Conservation (phyloP, 1,284 basidiomycete species). For the Neolentinus lepideus region DNA sequence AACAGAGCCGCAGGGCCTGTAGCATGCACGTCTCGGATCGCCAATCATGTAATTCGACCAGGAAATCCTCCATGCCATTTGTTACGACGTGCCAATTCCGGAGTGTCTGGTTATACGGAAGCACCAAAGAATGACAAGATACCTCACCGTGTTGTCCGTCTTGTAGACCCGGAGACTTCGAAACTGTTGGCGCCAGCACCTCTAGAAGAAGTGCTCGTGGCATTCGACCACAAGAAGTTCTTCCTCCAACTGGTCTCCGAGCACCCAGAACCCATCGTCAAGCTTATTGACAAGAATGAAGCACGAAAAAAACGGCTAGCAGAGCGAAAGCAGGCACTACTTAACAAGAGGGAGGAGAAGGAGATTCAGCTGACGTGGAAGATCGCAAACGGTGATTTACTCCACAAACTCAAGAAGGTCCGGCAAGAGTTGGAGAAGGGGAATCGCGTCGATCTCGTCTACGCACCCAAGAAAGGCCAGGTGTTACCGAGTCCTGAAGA, state of each 20-base stretch:
- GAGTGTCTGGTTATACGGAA: background rate
- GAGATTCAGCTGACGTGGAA: slow-evolving; percentile 74
- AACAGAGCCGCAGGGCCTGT: background rate
- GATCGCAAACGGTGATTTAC: slow-evolving; percentile 50
- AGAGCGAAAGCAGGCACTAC: slow-evolving; percentile 23
- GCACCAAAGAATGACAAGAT: background rate
- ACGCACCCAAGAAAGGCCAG: slow-evolving; percentile 41
- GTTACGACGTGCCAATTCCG: background rate
- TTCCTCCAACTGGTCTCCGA: slow-evolving; percentile 45
- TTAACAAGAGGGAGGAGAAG: slow-evolving; percentile 40
- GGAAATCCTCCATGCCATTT: background rate
- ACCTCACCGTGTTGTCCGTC: slow-evolving; percentile 28
- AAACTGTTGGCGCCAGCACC: slow-evolving; percentile 27
- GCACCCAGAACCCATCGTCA: slow-evolving; percentile 43
- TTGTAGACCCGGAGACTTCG: slow-evolving; percentile 42
- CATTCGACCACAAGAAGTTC: slow-evolving; percentile 29
- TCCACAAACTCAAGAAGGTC: slow-evolving; percentile 61
- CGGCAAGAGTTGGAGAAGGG: slow-evolving; percentile 54
- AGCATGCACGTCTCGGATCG: background rate
- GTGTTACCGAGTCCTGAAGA: slow-evolving; percentile 20
- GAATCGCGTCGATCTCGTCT: slow-evolving; percentile 48
- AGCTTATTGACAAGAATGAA: slow-evolving; percentile 34
- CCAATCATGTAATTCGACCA: background rate
- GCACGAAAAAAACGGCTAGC: slow-evolving; percentile 27
- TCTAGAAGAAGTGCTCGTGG: slow-evolving; percentile 31